Conservation (phyloP, 805 yeast species). For the Limtongozyma cylindracea region DNA sequence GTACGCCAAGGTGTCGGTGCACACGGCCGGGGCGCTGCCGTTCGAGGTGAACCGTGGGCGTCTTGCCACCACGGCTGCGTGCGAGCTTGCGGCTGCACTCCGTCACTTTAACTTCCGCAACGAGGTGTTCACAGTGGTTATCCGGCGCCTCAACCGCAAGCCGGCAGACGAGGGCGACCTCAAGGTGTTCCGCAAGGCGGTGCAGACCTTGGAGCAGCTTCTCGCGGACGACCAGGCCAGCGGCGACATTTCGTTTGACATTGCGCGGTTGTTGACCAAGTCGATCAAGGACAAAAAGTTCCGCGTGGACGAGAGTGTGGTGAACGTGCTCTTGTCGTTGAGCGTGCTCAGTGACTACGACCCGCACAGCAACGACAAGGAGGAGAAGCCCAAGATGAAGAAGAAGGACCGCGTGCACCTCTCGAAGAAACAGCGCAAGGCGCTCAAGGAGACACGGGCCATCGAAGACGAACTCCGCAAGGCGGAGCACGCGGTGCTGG, state of each 20-base stretch:
- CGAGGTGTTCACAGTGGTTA: slow-evolving; percentile 43
- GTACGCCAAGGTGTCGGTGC: slow-evolving; percentile 1
- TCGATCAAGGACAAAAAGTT: slow-evolving; percentile 50
- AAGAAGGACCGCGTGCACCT: slow-evolving; percentile 82
- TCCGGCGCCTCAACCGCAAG: slow-evolving; percentile 39
- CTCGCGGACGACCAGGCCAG: slow-evolving; percentile 49
- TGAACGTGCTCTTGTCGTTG: slow-evolving; percentile 48
- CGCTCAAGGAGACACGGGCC: slow-evolving; percentile 60
- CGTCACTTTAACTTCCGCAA: slow-evolving; percentile 61
- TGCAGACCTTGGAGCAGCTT: slow-evolving; percentile 43
- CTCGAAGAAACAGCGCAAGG: slow-evolving; percentile 75
- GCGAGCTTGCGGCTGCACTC: slow-evolving; percentile 44
- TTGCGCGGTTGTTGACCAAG: slow-evolving; percentile 41
- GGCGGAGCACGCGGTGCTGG: slow-evolving; percentile 75
- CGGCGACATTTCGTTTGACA: slow-evolving; percentile 61
- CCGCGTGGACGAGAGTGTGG: slow-evolving; percentile 62
- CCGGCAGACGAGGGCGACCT: slow-evolving; percentile 23
- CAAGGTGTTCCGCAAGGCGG: slow-evolving; percentile 25
- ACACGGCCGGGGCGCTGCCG: slow-evolving; percentile 6
- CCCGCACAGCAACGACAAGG: slow-evolving; percentile 21
- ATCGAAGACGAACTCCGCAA: slow-evolving; percentile 75
- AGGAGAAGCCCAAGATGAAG: slow-evolving; percentile 16
- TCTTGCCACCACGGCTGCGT: slow-evolving; percentile 50
- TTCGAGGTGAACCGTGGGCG: slow-evolving; percentile 20
- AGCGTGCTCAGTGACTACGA: slow-evolving; percentile 45